Evolutionary conservation across 352 stramenopile genomes (phyloP), one percentile per base, ranked within the genome.

Genomic region (Globisporangium irregulare): DNA sequence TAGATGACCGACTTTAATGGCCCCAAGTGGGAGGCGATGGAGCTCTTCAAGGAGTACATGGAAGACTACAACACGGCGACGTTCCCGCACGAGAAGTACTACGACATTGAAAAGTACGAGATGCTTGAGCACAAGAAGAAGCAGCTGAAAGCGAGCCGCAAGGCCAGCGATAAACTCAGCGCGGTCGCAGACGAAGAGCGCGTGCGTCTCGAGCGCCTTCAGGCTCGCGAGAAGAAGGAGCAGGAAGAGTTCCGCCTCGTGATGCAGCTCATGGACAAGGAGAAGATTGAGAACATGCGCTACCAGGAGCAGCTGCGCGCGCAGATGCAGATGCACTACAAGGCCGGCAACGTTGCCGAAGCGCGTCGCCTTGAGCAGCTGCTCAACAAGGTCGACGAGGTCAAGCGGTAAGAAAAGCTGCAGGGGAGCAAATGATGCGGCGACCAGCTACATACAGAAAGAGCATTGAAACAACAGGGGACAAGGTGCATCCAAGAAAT

Each of bases 11-110:
- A 94, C 61, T 93, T 95, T 29, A 93, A 93, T 54, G 88, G 88
- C 22, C 84, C 89, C 67, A 94, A 95, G 72, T 92, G 83, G 77
- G 84, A 97, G 58, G 83, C 86, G 24, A 94, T 95, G 85, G 86
- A 98, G 74, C 77, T 94, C 57, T 98, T 98, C 68, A 86, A 89
- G 36, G 85, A 93, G 75, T 98, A 98, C 83, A 96, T 97, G 73
- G 97, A 99, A 79, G 97, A 99, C 83, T 99, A 96, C 88, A 99
- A 99, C 78, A 99, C 97, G 36, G 96, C 92, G 43, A 99, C 97
- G 12, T 71, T 99, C 36, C 95, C 97, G 0, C 95, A 99, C 70
- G 86, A 97, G 22, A 99, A 99, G 70, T 99, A 98, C 83, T 99
- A 99, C 72, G 89, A 99, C 77, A 94, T 98, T 59, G 95, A 99